Conservation (phyloP, 2,329 filamentous ascomycete genomes). For the Dactylellina sp. region DNA sequence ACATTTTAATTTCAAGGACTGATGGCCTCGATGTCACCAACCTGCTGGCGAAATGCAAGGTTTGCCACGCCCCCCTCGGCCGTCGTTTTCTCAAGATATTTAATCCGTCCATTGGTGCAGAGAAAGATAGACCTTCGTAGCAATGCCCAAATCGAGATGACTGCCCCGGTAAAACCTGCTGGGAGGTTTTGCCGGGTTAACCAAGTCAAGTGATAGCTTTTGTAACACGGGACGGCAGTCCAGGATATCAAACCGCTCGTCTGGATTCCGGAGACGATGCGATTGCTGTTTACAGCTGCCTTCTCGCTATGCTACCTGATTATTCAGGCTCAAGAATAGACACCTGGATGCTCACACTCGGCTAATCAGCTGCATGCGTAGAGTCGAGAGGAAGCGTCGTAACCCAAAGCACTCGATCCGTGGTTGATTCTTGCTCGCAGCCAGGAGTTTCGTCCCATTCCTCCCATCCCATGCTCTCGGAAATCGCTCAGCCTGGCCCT, state of each 20-base stretch:
- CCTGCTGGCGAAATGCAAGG: slow-evolving; percentile 33
- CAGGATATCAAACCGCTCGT: slow-evolving; percentile 51
- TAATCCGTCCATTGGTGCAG: slow-evolving; percentile 26
- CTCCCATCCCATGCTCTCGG: slow-evolving; percentile 46
- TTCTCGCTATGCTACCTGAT: slow-evolving; percentile 18
- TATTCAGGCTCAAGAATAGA: slow-evolving; percentile 45
- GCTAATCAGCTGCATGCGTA: slow-evolving; percentile 48
- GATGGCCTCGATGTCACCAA: slow-evolving; percentile 21
- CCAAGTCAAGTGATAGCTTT: slow-evolving; percentile 53
- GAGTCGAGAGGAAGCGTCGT: slow-evolving; percentile 6
- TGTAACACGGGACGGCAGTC: slow-evolving; percentile 46
- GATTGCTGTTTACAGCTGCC: slow-evolving; percentile 7
- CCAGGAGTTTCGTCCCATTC: slow-evolving; percentile 29
- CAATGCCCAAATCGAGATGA: slow-evolving; percentile 38
- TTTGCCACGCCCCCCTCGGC: slow-evolving; percentile 44
- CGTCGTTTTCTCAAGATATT: slow-evolving; percentile 29
- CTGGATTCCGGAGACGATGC: slow-evolving; percentile 50
- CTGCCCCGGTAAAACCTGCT: slow-evolving; percentile 52
- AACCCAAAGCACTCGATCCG: slow-evolving; percentile 32
- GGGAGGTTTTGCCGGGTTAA: slow-evolving; percentile 14
- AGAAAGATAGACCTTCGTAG: slow-evolving; percentile 12
- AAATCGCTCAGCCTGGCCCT: slow-evolving; percentile 49
- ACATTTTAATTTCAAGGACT: slow-evolving; percentile 43
- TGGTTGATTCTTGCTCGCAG: slow-evolving; percentile 33
- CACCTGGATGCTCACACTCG: slow-evolving; percentile 32